These are phyloP conservation scores for Exophiala viscosa DNA, from an alignment of 2,329 filamentous ascomycete genomes.

Conservation along the genomic window DNA sequence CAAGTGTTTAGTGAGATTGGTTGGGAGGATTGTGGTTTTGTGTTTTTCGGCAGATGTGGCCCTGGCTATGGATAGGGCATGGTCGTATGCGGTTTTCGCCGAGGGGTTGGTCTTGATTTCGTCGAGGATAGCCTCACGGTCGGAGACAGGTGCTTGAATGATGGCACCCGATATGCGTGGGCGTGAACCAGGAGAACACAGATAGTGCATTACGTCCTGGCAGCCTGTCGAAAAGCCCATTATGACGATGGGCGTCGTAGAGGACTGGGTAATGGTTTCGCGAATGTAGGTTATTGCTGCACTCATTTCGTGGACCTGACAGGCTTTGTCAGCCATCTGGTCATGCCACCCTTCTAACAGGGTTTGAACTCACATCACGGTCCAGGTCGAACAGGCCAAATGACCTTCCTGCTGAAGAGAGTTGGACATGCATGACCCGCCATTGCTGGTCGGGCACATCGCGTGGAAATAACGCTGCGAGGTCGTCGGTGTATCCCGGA, in stretches of 20 bases:
- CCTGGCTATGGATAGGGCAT: conserved; percentile 9
- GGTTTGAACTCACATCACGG: conserved; percentile 39
- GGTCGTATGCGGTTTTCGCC: conserved; percentile 12
- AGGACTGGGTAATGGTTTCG: conserved; percentile 33
- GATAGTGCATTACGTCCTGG: conserved; percentile 65
- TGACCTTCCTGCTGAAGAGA: conserved; percentile 52
- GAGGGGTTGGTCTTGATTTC: conserved; percentile 36
- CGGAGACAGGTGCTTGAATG: conserved; percentile 74
- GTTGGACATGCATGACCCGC: conserved; percentile 50
- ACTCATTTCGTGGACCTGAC: conserved; percentile 46
- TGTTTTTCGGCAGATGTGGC: conserved; percentile 16
- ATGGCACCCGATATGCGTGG: conserved; percentile 68
- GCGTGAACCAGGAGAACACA: conserved; percentile 35
- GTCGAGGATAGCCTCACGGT: conserved; percentile 61
- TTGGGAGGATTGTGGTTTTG: conserved; percentile 23
- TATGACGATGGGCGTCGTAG: conserved; percentile 55
- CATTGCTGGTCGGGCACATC: conserved; percentile 39
- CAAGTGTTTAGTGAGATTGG: conserved; percentile 25
- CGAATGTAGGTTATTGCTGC: conserved; percentile 20
- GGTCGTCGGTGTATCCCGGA: conserved; percentile 49
- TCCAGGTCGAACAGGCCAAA: conserved; percentile 54
- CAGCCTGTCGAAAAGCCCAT: conserved; percentile 69
- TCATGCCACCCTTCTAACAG: not conserved
- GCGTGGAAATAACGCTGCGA: conserved; percentile 46
- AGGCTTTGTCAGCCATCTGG: not conserved